Conservation (phyloP, 768 basidiomycete genomes). For the Neoboletus subvelutipes region DNA sequence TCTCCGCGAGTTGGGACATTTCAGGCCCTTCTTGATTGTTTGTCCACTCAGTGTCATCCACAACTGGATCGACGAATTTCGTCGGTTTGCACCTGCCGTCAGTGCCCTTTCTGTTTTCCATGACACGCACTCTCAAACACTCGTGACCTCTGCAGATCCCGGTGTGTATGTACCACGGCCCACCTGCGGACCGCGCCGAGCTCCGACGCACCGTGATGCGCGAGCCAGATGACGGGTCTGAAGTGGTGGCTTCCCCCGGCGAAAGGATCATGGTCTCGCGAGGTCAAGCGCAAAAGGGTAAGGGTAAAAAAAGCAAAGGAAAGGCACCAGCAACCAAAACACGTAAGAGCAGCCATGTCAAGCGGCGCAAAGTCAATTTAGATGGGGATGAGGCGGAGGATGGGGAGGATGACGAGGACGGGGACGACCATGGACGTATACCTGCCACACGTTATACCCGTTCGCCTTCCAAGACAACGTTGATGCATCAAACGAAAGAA, state of each 20-base stretch:
- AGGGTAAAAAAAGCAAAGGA: constrained; percentile 14
- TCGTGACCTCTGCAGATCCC: constrained; percentile 55
- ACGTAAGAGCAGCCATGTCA: constrained; percentile 10
- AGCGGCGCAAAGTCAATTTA: constrained; percentile 23
- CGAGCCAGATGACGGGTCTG: constrained; percentile 29
- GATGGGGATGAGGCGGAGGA: constrained; percentile 9
- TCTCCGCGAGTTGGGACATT: constrained; percentile 69
- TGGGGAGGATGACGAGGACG: constrained; percentile 15
- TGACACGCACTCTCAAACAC: not conserved
- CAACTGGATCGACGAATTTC: constrained; percentile 87
- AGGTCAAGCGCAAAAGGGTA: constrained; percentile 19
- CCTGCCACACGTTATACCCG: constrained; percentile 19
- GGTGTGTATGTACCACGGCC: constrained; percentile 89
- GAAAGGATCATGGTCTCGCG: constrained; percentile 27
- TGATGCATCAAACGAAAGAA: constrained; percentile 26
- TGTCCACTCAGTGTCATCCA: constrained; percentile 92
- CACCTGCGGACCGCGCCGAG: constrained; percentile 75
- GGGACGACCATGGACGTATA: constrained; percentile 16
- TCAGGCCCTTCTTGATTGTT: constrained; percentile 81
- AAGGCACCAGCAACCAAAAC: constrained; percentile 12
- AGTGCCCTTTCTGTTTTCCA: constrained; percentile 19
- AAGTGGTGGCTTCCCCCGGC: constrained; percentile 19
- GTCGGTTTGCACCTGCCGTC: constrained; percentile 78
- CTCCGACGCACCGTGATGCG: constrained; percentile 65
- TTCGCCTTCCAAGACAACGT: not conserved